Conservation (phyloP, 1,284 basidiomycete species). For the Ceratobasidium sp. region DNA sequence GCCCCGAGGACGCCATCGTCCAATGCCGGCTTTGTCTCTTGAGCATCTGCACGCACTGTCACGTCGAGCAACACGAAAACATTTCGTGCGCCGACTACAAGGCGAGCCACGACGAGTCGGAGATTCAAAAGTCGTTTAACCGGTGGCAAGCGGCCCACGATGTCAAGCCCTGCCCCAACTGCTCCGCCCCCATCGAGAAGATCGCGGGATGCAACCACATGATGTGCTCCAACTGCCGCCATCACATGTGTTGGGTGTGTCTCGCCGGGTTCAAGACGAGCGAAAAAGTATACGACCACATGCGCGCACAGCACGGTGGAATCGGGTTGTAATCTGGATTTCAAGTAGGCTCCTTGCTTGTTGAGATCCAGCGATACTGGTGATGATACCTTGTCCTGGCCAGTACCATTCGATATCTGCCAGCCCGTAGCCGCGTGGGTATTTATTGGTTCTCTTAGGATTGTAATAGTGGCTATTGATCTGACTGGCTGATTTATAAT, state of each 20-base stretch:
- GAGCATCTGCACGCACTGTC: slow-evolving; percentile 70
- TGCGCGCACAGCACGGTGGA: slow-evolving; percentile 59
- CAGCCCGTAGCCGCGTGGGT: slow-evolving; percentile 16
- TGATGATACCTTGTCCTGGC: slow-evolving; percentile 22
- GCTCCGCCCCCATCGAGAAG: slow-evolving; percentile 69
- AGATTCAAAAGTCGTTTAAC: slow-evolving; percentile 60
- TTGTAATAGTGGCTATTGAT: not conserved
- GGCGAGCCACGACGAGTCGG: slow-evolving; percentile 46
- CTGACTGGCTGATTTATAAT: not conserved
- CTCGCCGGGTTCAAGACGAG: slow-evolving; percentile 66
- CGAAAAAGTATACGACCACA: slow-evolving; percentile 65
- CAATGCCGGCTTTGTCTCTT: slow-evolving; percentile 74
- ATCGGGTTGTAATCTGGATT: slow-evolving; percentile 51
- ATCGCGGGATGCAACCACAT: slow-evolving; percentile 78
- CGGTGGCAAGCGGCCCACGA: slow-evolving; percentile 64
- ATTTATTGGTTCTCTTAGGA: not conserved
- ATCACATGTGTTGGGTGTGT: slow-evolving; percentile 80
- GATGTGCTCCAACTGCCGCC: slow-evolving; percentile 69
- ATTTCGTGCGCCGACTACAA: slow-evolving; percentile 62
- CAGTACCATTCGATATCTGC: slow-evolving; percentile 36
- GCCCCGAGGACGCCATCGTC: slow-evolving; percentile 58
- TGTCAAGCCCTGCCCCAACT: slow-evolving; percentile 73
- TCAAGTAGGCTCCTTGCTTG: slow-evolving; percentile 18
- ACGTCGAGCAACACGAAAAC: slow-evolving; percentile 69
- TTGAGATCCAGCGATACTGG: slow-evolving; percentile 36